Base-by-base conservation (phyloP, 2,329 filamentous ascomycete genomes). In the Ophiostoma montium region DNA sequence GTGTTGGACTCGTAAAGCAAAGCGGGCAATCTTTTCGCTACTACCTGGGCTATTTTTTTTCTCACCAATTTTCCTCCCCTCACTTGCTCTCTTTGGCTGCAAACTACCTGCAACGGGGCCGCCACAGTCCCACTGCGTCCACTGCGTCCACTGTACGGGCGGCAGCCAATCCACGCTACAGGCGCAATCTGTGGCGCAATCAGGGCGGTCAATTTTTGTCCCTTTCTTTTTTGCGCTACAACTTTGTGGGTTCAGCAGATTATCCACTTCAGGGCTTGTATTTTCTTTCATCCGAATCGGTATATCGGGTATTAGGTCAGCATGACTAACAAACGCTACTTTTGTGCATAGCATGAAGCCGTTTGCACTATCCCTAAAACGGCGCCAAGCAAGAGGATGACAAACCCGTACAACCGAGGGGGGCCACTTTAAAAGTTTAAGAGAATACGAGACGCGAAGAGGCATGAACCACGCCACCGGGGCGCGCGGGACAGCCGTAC, bases 181-280 rank as follows among this genome's bases (percentile, higher is more conserved):
- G 42, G 27, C 10, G 6, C 10, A 3, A 27, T 18, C 38, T 36
- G 30, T 19, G 33, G 44, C 48, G 35, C 35, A n/a, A 32, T 33
- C 36, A 16, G 27, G 16, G 43, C 31, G 43, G 30, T 33, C 31
- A 48, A 48, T 43, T 53, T 53, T 56, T 52, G 43, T 38, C 46
- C 51, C 43, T 49, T 33, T 44, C 54, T 55, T 27, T 8, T 8
- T 8, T 5, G 8, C 23, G 8, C 8, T 27, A 8, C 31, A 47
- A 58, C 61, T 52, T 55, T 70, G 69, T 71, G 69, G 62, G 65
- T 58, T 61, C 58, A 52, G 52, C 44, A 47, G 35, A 27, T 27
- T 41, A 42, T 42, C 39, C 39, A 42, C 39, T 31, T 55, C 52
- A 53, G 54, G 55, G 51, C 52, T 54, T 48, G 49, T 46, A 49